Conservation (phyloP, 1,284 basidiomycete species). For the Volvariella surrecta region DNA sequence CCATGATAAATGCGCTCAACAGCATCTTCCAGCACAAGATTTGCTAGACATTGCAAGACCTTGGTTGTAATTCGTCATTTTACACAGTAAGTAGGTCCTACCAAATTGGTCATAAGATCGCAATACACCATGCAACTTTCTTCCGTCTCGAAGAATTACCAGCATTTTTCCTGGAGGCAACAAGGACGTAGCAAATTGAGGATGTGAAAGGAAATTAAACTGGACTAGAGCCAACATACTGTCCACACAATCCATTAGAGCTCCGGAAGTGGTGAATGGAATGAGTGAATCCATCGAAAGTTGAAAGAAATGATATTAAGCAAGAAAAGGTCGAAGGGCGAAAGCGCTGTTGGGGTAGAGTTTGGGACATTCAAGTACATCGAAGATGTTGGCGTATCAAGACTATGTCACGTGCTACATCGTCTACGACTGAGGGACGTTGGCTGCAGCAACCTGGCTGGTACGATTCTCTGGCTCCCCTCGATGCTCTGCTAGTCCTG, state of each 20-base stretch:
- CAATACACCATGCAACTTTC: constrained; percentile 93
- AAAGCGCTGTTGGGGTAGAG: constrained; percentile 1
- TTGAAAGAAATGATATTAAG: constrained; percentile 1
- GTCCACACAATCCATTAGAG: constrained; percentile 96
- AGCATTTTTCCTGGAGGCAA: constrained; percentile 90
- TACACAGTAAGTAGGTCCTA: constrained; percentile 31
- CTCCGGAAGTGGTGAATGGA: constrained; percentile 94
- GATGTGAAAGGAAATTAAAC: constrained; percentile 39
- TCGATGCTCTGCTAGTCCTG: constrained; percentile 6
- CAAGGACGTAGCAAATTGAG: constrained; percentile 33
- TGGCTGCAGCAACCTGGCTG: too few species aligned
- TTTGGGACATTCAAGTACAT: too few species aligned
- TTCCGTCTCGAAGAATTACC: constrained; percentile 91
- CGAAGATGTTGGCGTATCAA: too few species aligned
- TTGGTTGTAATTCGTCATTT: background rate
- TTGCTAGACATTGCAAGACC: constrained; percentile 52
- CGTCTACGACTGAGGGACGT: too few species aligned
- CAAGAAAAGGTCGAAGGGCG: background rate
- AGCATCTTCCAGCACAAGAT: constrained; percentile 87
- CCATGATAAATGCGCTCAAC: constrained; percentile 83
- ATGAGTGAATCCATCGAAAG: constrained; percentile 82
- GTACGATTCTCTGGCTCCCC: too few species aligned
- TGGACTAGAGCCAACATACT: constrained; percentile 78
- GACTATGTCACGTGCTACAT: too few species aligned
- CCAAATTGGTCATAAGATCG: constrained; percentile 99